Evolutionary conservation across 2,329 filamentous ascomycete genomes (phyloP).

Genomic region (Colletotrichum musicola): DNA sequence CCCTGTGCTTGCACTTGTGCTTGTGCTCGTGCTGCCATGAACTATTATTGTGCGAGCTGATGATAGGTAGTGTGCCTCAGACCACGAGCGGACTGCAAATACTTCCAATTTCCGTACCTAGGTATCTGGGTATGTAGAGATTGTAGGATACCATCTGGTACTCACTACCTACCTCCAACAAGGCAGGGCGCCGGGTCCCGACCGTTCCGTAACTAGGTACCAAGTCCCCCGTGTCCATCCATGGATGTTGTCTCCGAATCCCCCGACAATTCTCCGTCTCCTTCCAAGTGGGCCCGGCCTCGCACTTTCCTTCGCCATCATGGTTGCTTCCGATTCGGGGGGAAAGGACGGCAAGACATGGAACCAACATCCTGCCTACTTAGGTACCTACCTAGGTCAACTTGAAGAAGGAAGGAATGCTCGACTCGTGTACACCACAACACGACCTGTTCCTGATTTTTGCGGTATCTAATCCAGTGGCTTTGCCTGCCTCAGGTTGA

Average conservation of each 20-base stretch:
- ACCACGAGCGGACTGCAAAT: no score
- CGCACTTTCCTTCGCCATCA: background rate
- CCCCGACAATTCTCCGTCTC: conserved; percentile 20
- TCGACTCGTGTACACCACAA: no score
- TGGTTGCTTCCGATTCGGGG: background rate
- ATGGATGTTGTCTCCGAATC: conserved; percentile 1
- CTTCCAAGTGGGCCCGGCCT: conserved; percentile 23
- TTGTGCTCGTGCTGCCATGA: no score
- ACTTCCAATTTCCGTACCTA: no score
- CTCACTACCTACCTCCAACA: no score
- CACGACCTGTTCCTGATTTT: no score
- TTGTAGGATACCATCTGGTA: background rate
- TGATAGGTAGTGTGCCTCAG: no score
- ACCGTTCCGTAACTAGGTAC: conserved; percentile 1
- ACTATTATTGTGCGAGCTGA: no score
- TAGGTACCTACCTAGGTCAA: background rate
- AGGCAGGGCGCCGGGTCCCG: conserved; percentile 2
- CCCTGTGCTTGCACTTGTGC: background rate
- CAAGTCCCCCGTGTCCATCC: conserved; percentile 1
- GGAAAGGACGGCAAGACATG: background rate
- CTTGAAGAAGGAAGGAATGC: no score
- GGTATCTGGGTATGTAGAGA: background rate
- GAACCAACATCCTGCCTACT: background rate
- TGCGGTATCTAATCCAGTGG: no score
- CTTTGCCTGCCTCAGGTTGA: no score